These are phyloP conservation scores for Alternaria gaisen DNA, from an alignment of 2,329 filamentous ascomycete species.

Conservation along the genomic window DNA sequence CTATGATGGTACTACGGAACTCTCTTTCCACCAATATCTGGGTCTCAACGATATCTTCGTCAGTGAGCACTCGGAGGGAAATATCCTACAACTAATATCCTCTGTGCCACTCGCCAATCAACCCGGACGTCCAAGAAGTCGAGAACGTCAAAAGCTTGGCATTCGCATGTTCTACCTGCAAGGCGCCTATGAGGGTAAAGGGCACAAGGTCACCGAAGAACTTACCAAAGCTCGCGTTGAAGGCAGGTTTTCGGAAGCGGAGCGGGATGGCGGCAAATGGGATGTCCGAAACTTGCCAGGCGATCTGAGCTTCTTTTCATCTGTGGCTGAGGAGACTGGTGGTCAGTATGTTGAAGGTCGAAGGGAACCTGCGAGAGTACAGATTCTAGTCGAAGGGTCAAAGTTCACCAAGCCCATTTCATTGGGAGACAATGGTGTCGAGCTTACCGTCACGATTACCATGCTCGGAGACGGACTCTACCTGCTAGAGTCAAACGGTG, in stretches of 20 bases:
- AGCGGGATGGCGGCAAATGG: slow-evolving; percentile 84
- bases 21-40: slow-evolving; percentile 79
- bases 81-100: slow-evolving; percentile 73
- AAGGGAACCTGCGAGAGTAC: slow-evolving; percentile 72
- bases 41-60: slow-evolving; percentile 75
- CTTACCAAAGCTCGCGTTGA: slow-evolving; percentile 87
- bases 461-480: slow-evolving; percentile 64
- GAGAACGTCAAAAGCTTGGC: slow-evolving; percentile 41
- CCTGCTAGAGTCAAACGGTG: slow-evolving; percentile 67
- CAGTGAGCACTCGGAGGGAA: slow-evolving; percentile 70
- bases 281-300: slow-evolving; percentile 73
- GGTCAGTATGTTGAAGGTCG: slow-evolving; percentile 70
- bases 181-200: slow-evolving; percentile 80
- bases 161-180: slow-evolving; percentile 69
- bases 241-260: slow-evolving; percentile 81
- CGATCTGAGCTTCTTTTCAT: slow-evolving; percentile 66
- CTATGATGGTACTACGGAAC: slow-evolving; percentile 59
- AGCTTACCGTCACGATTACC: slow-evolving; percentile 73
- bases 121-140: slow-evolving; percentile 42
- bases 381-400: slow-evolving; percentile 76
- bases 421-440: slow-evolving; percentile 65
- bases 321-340: slow-evolving; percentile 76
- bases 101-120: slow-evolving; percentile 47
- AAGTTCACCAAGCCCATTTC: slow-evolving; percentile 65
- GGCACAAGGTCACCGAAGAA: slow-evolving; percentile 81